Evolutionary conservation across 202 grass and related monocot genomes (phyloP).

Genomic region (Panicum hallii): DNA sequence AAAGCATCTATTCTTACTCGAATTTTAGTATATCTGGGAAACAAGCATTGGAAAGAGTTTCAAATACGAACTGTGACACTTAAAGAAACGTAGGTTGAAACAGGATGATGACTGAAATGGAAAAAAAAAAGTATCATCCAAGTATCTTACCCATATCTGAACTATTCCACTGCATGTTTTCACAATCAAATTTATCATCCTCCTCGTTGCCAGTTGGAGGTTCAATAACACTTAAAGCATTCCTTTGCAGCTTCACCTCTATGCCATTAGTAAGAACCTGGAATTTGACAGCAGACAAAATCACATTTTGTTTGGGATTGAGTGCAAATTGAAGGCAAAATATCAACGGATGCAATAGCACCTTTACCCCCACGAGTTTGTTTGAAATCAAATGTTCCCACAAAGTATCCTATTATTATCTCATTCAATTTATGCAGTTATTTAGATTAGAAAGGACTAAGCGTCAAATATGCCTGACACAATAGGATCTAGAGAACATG

Average conservation of each 20-base stretch:
- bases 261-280: conserved; percentile 80
- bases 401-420: neutral
- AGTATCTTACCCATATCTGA: conserved; percentile 54
- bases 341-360: neutral
- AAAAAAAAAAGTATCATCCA: neutral
- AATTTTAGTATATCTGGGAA: neutral
- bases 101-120: neutral
- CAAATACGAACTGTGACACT: neutral
- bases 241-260: conserved; percentile 82
- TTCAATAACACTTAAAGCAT: conserved; percentile 80
- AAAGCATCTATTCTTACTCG: neutral
- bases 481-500: neutral
- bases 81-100: neutral
- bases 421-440: neutral
- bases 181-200: conserved; percentile 55
- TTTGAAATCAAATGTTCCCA: neutral
- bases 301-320: conserved; percentile 5
- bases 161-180: conserved; percentile 70
- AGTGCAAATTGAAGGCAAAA: neutral
- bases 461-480: neutral
- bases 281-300: conserved; percentile 21
- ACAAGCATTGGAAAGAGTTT: neutral
- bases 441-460: neutral
- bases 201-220: conserved; percentile 71
- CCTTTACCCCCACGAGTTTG: neutral